These are phyloP conservation scores for Mucor irregularis DNA, from an alignment of 371 early-diverging fungal species.

Conservation along the genomic window DNA sequence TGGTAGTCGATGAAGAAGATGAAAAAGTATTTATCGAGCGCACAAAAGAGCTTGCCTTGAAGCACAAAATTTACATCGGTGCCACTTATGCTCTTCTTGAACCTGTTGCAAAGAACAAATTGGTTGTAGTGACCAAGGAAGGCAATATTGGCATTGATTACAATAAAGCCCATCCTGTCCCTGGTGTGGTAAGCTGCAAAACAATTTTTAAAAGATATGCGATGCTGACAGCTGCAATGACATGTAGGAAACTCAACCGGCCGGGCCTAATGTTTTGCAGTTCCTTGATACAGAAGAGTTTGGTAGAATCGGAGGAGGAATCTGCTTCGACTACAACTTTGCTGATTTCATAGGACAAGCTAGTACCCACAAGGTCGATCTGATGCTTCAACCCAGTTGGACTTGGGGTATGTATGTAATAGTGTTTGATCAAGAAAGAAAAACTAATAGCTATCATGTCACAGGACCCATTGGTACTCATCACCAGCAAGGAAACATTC, in stretches of 20 bases:
- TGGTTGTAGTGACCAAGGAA: slow-evolving; percentile 45
- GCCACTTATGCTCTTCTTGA: slow-evolving; percentile 35
- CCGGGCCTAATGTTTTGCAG: slow-evolving; percentile 48
- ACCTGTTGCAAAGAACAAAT: slow-evolving; percentile 39
- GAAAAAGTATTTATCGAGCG: slow-evolving; percentile 25
- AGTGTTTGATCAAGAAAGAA: no score
- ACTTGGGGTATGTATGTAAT: slow-evolving; percentile 54
- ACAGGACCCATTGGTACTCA: slow-evolving; percentile 49
- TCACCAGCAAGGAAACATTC: slow-evolving; percentile 44
- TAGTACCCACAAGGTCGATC: slow-evolving; percentile 43
- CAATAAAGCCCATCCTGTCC: slow-evolving; percentile 57
- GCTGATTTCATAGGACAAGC: slow-evolving; percentile 53
- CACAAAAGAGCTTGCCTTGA: slow-evolving; percentile 35
- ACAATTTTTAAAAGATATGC: background rate
- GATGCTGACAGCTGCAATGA: no score
- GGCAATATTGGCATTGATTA: slow-evolving; percentile 52
- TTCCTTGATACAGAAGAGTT: slow-evolving; percentile 47
- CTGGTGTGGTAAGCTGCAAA: slow-evolving; percentile 33
- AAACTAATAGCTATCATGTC: no score
- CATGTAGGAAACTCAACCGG: slow-evolving; percentile 32
- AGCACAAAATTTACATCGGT: slow-evolving; percentile 42
- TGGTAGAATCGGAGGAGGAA: slow-evolving; percentile 53
- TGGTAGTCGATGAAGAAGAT: slow-evolving; percentile 18
- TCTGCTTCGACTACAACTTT: slow-evolving; percentile 61
- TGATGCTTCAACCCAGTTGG: slow-evolving; percentile 58